Conservation (phyloP, 305 asterid species). For the Euphrasia arctica region DNA sequence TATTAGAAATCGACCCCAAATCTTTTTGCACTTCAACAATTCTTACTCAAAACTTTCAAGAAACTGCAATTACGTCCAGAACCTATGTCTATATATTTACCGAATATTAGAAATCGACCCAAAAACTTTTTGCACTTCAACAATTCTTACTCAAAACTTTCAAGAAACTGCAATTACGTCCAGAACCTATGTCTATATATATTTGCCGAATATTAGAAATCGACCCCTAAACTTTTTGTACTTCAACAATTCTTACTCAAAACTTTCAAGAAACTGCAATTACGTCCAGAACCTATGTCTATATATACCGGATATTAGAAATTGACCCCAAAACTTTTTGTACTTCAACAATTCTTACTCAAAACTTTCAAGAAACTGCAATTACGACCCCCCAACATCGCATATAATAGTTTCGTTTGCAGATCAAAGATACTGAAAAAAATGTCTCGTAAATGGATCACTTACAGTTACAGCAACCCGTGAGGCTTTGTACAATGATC, state of each 20-base stretch:
- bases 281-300: too few species aligned
- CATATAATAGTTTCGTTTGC: too few species aligned
- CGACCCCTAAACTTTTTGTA: too few species aligned
- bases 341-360: too few species aligned
- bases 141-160: neutral
- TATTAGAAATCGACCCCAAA: neutral
- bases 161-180: slow-evolving; percentile 15
- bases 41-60: neutral
- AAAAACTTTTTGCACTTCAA: neutral
- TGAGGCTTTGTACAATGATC: slow-evolving; percentile 81
- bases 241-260: too few species aligned
- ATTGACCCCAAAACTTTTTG: too few species aligned
- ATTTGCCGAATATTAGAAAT: too few species aligned
- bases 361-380: too few species aligned
- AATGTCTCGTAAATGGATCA: neutral
- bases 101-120: neutral
- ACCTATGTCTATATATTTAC: slow-evolving; percentile 37
- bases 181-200: too few species aligned
- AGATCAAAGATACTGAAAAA: neutral
- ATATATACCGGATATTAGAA: too few species aligned
- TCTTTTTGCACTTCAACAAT: neutral
- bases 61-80: slow-evolving; percentile 17
- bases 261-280: too few species aligned
- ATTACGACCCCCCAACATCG: too few species aligned
- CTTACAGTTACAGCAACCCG: slow-evolving; percentile 79